A percentile compares a stretch with the other conserved stretches of the same genome.
These are phyloP conservation scores for Pichia sp. DNA, from an alignment of 1,139 yeast species.

Conservation along the genomic window DNA sequence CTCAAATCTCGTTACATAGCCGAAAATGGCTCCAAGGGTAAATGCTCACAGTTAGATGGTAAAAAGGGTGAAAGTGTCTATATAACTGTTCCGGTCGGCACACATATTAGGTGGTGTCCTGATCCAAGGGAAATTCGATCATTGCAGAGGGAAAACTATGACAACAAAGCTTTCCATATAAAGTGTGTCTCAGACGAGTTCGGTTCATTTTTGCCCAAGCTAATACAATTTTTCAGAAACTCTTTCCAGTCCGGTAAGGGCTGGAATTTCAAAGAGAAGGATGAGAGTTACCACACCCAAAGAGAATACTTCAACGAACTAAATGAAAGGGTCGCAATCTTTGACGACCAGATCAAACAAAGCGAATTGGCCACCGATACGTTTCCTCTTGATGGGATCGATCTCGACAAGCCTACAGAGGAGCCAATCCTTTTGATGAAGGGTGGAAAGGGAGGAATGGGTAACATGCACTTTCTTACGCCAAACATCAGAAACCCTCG, in stretches of 20 bases:
- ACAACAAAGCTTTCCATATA: constrained; percentile 27
- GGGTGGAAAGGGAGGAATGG: constrained; percentile 94
- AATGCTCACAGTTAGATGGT: constrained; percentile 77
- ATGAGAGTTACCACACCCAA: constrained; percentile 60
- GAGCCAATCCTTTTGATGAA: constrained; percentile 65
- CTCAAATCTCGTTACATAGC: constrained; percentile 67
- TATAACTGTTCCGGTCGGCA: constrained; percentile 88
- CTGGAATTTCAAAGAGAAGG: constrained; percentile 79
- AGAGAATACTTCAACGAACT: constrained; percentile 63
- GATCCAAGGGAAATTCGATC: constrained; percentile 52
- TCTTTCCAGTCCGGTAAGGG: constrained; percentile 67
- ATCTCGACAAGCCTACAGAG: constrained; percentile 58
- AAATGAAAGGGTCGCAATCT: constrained; percentile 56
- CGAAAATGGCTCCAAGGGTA: constrained; percentile 66
- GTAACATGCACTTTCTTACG: constrained; percentile 91
- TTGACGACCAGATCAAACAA: constrained; percentile 54
- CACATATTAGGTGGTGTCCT: constrained; percentile 81
- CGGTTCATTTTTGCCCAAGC: constrained; percentile 32
- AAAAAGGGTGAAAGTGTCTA: constrained; percentile 72
- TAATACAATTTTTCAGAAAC: constrained; percentile 59
- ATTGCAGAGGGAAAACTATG: constrained; percentile 25
- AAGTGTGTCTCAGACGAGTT: constrained; percentile 24
- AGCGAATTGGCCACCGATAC: constrained; percentile 61
- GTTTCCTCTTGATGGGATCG: constrained; percentile 78
- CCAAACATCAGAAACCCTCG: constrained; percentile 82